Percentiles rank a stretch among this genome's conserved stretches.
Evolutionary conservation across 2,329 filamentous ascomycete genomes (phyloP).

Genomic region (Capronia epimyces): DNA sequence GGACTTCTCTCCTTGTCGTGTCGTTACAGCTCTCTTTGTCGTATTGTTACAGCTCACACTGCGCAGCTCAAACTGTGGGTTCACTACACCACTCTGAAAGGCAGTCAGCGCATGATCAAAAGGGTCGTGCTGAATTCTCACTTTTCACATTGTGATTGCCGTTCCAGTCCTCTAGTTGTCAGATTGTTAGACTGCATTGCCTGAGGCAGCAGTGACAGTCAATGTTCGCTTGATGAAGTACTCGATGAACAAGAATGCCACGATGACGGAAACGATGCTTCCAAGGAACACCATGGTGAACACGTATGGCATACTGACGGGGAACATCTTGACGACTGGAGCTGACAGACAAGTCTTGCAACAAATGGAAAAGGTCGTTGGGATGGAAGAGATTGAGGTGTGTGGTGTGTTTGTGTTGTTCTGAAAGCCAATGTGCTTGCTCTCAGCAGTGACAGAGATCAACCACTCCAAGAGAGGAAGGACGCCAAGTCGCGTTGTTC

Average conservation of each 20-base stretch:
- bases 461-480: too few relatives aligned
- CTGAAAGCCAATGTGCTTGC: too few relatives aligned
- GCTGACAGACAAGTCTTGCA: not conserved
- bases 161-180: not conserved
- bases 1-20: too few relatives aligned
- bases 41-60: too few relatives aligned
- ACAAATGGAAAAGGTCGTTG: not conserved
- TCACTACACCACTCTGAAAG: too few relatives aligned
- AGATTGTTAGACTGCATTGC: not conserved
- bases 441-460: not conserved
- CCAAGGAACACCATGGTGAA: not conserved
- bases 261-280: not conserved
- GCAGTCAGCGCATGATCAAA: too few relatives aligned
- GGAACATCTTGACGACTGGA: not conserved
- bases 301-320: not conserved
- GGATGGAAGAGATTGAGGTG: not conserved
- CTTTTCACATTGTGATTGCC: too few relatives aligned
- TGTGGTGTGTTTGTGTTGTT: not conserved
- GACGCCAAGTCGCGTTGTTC: not conserved
- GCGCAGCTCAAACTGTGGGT: too few relatives aligned
- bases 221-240: not conserved
- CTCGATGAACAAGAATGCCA: not conserved
- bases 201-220: not conserved
- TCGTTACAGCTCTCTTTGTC: too few relatives aligned
- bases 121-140: too few relatives aligned